phyloP scores from a whole-genome alignment of 805 yeast genomes.

The Saccharomycopsis babjevae region DNA sequence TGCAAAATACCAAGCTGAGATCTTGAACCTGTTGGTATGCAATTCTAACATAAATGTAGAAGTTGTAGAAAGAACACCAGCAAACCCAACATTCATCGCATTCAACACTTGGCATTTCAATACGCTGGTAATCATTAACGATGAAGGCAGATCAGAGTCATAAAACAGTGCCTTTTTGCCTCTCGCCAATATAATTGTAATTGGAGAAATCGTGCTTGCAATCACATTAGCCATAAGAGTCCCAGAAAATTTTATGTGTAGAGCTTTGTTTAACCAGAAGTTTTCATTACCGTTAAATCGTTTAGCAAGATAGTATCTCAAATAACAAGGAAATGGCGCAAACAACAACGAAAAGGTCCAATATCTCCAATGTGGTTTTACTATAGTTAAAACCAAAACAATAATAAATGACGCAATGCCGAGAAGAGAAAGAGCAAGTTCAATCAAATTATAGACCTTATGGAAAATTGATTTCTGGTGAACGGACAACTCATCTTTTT shows the following conservation, averaged over 20 bases:
- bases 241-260: slow-evolving; percentile 34
- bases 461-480: background rate
- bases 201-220: slow-evolving; percentile 37
- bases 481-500: background rate
- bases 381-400: slow-evolving; percentile 20
- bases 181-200: slow-evolving; percentile 33
- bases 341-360: slow-evolving; percentile 65
- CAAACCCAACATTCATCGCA: slow-evolving; percentile 55
- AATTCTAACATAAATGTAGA: slow-evolving; percentile 72
- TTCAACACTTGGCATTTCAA: slow-evolving; percentile 40
- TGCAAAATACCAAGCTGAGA: slow-evolving; percentile 42
- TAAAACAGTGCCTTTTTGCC: slow-evolving; percentile 28
- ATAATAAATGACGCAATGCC: slow-evolving; percentile 21
- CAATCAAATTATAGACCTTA: slow-evolving; percentile 28
- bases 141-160: slow-evolving; percentile 10
- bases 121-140: slow-evolving; percentile 21
- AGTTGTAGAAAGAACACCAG: slow-evolving; percentile 65
- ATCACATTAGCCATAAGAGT: slow-evolving; percentile 40
- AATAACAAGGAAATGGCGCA: slow-evolving; percentile 60
- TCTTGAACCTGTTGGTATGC: slow-evolving; percentile 26
- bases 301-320: slow-evolving; percentile 46
- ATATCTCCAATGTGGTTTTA: slow-evolving; percentile 36
- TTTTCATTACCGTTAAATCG: slow-evolving; percentile 30
- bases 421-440: slow-evolving; percentile 15
- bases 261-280: slow-evolving; percentile 22